Base-by-base conservation (phyloP, 75 land plant species). In the Picea sitchensis region DNA sequence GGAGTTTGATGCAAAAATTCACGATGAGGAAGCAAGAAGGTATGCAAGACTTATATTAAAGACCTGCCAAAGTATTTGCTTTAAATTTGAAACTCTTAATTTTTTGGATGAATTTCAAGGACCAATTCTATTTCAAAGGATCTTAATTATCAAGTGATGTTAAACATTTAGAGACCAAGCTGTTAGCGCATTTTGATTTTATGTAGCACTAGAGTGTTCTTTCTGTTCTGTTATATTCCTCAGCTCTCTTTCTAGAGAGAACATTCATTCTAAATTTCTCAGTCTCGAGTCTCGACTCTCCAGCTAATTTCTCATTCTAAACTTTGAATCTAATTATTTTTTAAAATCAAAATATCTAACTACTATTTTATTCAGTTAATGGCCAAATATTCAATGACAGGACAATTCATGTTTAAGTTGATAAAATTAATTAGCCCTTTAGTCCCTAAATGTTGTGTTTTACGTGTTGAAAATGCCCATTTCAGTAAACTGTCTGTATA, bases 11-110 rank as follows among this genome's bases (percentile, higher is more conserved):
- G 89, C 84, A 65, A 94, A 90, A 72, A 76, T 90, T 34, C 91
- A 90, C 54, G 92, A 90, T 57, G 91, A 92, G 83, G 90, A 87
- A 80, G 87, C 88, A 26, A 86, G 91, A 84, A 90, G 94, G 96
- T 93, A 21, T 47, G 74, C 54, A 44, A 71, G 54, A 71, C 11
- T 12, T 51, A 51, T 51, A 51, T 51, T 8, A 51, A 51, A 12
- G 56, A 51, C 12, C 56, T 9, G 56, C 11, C 12, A 51, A 51
- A 51, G 11, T 51, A 51, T 51, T 51, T 51, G 11, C 11, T 51
- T 51, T 51, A 51, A 51, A 51, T n/a, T 51, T 51, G 11, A 9
- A 51, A 0, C 11, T 8, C 12, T 51, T 8, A 51, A 51, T 9
- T 51, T 51, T 9, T 44, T 71, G 1, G 36, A 9, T 71, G n/a